These are phyloP conservation scores for Halteria grandinella DNA, from an alignment of 73 alveolate species.

Conservation along the genomic window DNA sequence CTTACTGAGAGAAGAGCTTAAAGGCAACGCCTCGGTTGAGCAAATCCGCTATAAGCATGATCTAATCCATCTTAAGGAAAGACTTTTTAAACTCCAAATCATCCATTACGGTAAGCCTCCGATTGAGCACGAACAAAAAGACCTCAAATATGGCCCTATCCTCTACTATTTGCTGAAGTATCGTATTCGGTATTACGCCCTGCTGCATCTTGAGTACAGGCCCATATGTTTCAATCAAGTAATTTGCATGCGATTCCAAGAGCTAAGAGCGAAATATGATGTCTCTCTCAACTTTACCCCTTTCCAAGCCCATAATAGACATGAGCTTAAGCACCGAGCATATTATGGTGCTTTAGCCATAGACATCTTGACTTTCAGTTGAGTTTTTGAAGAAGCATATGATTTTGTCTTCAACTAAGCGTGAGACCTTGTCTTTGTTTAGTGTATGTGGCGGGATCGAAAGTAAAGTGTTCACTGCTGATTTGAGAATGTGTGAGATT, in stretches of 20 bases:
- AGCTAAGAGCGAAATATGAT: slow-evolving; percentile 9
- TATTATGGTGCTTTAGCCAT: no score
- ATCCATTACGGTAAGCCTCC: slow-evolving; percentile 37
- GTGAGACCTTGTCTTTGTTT: no score
- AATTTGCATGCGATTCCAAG: background rate
- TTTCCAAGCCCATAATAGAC: background rate
- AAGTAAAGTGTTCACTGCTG: no score
- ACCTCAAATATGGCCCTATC: background rate
- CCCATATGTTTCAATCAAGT: background rate
- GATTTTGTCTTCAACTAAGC: no score
- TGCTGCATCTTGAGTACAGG: background rate
- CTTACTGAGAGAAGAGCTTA: background rate
- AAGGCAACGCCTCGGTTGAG: slow-evolving; percentile 17
- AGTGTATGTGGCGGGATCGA: no score
- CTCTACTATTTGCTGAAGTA: background rate
- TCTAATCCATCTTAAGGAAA: slow-evolving; percentile 5
- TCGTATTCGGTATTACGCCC: background rate
- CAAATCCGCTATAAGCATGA: background rate
- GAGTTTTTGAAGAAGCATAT: no score
- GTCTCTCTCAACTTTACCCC: slow-evolving; percentile 5
- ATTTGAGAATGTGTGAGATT: no score
- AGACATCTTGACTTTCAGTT: no score
- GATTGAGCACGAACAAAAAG: background rate
- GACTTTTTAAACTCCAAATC: slow-evolving; percentile 30
- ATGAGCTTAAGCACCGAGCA: background rate